A percentile compares a stretch with the other conserved stretches of the same genome.
Evolutionary conservation across 768 basidiomycete genomes (phyloP).

Genomic region (Cytidiella melzeri): DNA sequence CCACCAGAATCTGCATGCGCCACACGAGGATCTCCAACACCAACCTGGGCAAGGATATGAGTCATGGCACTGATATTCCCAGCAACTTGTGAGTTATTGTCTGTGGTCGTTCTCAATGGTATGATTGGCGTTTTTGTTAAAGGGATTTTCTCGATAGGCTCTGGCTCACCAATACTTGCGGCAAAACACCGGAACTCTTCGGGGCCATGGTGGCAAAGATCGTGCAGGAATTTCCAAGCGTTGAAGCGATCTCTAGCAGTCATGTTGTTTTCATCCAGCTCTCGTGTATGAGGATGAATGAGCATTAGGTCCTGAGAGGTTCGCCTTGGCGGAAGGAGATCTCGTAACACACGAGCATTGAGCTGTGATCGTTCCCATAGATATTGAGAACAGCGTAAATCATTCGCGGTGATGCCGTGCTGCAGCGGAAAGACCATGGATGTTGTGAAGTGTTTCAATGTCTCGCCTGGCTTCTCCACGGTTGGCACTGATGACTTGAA

Average conservation of each 20-base stretch:
- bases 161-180: constrained; percentile 9
- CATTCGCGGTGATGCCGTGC: constrained; percentile 13
- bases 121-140: constrained; percentile 12
- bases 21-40: constrained; percentile 5
- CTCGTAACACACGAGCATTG: constrained; percentile 15
- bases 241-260: constrained; percentile 7
- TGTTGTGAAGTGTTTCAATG: constrained; percentile 30
- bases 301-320: neutral
- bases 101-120: constrained; percentile 18
- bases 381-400: constrained; percentile 28
- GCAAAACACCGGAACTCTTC: constrained; percentile 7
- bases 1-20: no score
- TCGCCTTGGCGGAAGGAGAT: neutral
- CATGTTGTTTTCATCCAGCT: neutral
- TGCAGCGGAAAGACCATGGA: constrained; percentile 25
- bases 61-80: constrained; percentile 21
- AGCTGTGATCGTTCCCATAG: constrained; percentile 28
- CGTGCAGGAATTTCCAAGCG: constrained; percentile 21
- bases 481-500: constrained; percentile 27
- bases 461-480: constrained; percentile 21
- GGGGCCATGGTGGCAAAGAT: constrained; percentile 25
- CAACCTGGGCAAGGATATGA: constrained; percentile 17
- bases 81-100: constrained; percentile 13
- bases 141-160: constrained; percentile 15
- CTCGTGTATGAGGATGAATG: neutral